A percentile compares a stretch with the other conserved stretches of the same genome.
These are phyloP conservation scores for Aphanomyces euteiches DNA, from an alignment of 352 stramenopile genomes.

Conservation along the genomic window DNA sequence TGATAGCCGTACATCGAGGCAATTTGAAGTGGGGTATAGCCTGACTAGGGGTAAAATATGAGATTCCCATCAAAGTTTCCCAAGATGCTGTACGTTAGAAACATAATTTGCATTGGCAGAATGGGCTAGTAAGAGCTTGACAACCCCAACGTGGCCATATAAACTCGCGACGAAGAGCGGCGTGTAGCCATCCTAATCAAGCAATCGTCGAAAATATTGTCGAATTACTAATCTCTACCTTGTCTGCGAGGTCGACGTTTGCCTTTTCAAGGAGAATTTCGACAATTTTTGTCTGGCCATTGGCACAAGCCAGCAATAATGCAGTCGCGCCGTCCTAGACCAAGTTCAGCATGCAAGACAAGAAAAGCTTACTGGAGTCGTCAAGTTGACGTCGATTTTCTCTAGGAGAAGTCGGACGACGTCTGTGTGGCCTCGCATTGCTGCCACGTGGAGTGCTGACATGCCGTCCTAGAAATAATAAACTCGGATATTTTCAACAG, in stretches of 20 bases:
- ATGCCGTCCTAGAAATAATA: background rate
- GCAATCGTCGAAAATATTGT: too few species aligned
- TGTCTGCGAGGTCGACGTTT: background rate
- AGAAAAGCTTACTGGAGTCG: slow-evolving; percentile 46
- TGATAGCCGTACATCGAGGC: slow-evolving; percentile 63
- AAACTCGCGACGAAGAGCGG: background rate
- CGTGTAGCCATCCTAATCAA: background rate
- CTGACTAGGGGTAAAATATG: too few species aligned
- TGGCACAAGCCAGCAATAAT: background rate
- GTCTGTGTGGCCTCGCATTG: background rate
- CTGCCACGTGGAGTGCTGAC: background rate
- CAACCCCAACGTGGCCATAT: background rate
- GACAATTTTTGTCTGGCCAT: background rate
- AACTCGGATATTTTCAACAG: too few species aligned
- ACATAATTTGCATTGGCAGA: slow-evolving; percentile 64
- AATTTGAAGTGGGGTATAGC: slow-evolving; percentile 50
- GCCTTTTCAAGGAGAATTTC: background rate
- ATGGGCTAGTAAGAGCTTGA: slow-evolving; percentile 50
- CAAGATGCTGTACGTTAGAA: slow-evolving; percentile 38
- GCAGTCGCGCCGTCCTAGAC: slow-evolving; percentile 42
- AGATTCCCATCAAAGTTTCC: too few species aligned
- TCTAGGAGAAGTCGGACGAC: slow-evolving; percentile 54
- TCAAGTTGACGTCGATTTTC: slow-evolving; percentile 68
- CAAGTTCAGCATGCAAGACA: background rate
- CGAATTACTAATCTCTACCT: too few species aligned